phyloP scores from a whole-genome alignment of 2,329 filamentous ascomycete genomes.

The Neofusicoccum laricinum region DNA sequence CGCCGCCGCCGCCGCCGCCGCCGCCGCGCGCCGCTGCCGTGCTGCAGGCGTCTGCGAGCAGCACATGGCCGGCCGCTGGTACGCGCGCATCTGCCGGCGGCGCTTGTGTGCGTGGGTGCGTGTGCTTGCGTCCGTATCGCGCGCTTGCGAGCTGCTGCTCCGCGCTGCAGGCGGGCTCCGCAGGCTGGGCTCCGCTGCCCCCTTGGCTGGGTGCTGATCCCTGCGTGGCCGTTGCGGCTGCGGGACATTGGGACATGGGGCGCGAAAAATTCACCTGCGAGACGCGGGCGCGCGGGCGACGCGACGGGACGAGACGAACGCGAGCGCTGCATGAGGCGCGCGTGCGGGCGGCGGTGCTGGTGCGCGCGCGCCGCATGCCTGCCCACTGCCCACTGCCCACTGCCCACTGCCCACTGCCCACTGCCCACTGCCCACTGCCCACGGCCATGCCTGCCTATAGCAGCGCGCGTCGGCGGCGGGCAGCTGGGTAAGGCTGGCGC shows the following conservation, averaged over 20 bases:
- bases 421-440: too few species aligned
- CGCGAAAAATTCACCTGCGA: not conserved
- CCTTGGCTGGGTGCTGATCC: not conserved
- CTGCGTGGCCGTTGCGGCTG: conserved; percentile 5
- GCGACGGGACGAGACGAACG: too few species aligned
- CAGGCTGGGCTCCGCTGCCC: not conserved
- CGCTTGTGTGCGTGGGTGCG: too few species aligned
- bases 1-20: not conserved
- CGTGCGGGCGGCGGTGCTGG: not conserved
- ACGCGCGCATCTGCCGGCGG: not conserved
- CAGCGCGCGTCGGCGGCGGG: not conserved
- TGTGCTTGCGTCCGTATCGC: conserved; percentile 11
- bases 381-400: too few species aligned
- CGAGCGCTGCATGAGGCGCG: too few species aligned
- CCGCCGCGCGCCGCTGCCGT: not conserved
- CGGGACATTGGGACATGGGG: not conserved
- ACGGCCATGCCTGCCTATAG: not conserved
- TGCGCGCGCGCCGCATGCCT: not conserved
- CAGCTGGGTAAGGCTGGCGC: not conserved
- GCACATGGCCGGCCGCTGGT: not conserved
- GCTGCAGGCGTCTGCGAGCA: not conserved
- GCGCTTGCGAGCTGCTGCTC: conserved; percentile 1
- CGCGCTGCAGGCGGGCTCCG: not conserved
- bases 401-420: too few species aligned
- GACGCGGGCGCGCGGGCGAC: too few species aligned